Percentiles rank a stretch among this genome's conserved stretches.
These are phyloP conservation scores for Sclerotinia glacialis DNA, from an alignment of 2,329 filamentous ascomycete genomes.

Conservation along the genomic window DNA sequence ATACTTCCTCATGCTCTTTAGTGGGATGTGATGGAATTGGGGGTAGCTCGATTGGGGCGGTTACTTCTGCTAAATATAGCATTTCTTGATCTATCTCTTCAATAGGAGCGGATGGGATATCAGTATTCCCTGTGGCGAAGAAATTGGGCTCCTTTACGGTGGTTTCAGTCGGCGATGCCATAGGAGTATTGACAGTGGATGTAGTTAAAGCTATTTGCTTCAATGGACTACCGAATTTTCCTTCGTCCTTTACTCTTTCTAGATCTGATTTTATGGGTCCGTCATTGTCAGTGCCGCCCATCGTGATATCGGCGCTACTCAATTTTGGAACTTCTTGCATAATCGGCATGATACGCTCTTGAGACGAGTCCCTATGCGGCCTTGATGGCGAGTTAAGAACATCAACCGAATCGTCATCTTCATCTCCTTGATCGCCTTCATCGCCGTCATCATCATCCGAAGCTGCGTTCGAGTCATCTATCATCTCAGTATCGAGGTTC, in stretches of 20 bases:
- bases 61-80: slow-evolving; percentile 25
- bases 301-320: slow-evolving; percentile 22
- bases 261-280: slow-evolving; percentile 23
- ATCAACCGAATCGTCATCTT: slow-evolving; percentile 46
- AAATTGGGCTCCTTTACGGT: slow-evolving; percentile 1
- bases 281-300: slow-evolving; percentile 25
- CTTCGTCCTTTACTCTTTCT: slow-evolving; percentile 28
- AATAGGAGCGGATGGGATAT: slow-evolving; percentile 9
- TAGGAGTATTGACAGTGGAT: slow-evolving; percentile 35
- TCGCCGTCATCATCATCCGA: slow-evolving; percentile 37
- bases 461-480: slow-evolving; percentile 34
- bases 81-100: slow-evolving; percentile 27
- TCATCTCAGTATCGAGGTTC: slow-evolving; percentile 39
- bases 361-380: slow-evolving; percentile 27
- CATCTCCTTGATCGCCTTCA: slow-evolving; percentile 42
- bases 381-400: slow-evolving; percentile 37
- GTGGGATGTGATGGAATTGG: slow-evolving; percentile 29
- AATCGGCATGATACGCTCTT: slow-evolving; percentile 22
- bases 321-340: slow-evolving; percentile 24
- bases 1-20: slow-evolving; percentile 21
- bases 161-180: slow-evolving; percentile 25
- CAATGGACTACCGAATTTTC: slow-evolving; percentile 35
- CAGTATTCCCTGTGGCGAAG: not conserved
- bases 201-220: slow-evolving; percentile 35
- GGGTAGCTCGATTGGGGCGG: slow-evolving; percentile 26